Evolutionary conservation across 2,329 filamentous ascomycete genomes (phyloP).

Genomic region (Claviceps monticola): DNA sequence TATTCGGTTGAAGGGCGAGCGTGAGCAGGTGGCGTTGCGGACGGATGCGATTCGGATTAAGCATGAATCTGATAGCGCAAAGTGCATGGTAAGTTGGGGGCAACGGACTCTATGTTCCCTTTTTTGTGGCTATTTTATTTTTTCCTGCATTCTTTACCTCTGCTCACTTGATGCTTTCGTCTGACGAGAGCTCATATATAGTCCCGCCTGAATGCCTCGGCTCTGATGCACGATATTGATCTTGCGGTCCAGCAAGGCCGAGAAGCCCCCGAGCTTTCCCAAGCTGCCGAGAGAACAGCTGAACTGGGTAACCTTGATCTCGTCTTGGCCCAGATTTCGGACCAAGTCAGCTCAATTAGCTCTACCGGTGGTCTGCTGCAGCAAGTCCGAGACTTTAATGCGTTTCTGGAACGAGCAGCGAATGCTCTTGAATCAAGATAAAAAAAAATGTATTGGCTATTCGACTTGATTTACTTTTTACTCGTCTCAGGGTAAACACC

Average conservation of each 20-base stretch:
- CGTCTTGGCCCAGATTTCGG: conserved; percentile 37
- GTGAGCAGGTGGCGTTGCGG: conserved; percentile 46
- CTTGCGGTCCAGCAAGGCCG: conserved; percentile 38
- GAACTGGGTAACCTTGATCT: conserved; percentile 45
- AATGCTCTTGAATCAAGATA: conserved; percentile 37
- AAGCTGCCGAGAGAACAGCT: conserved; percentile 31
- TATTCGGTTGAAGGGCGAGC: conserved; percentile 42
- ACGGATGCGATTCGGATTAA: conserved; percentile 49
- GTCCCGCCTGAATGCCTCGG: conserved; percentile 40
- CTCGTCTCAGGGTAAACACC: too few species aligned
- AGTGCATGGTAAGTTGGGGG: conserved; percentile 31
- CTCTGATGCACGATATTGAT: conserved; percentile 48
- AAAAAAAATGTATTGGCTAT: background rate
- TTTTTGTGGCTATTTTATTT: background rate
- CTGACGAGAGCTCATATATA: conserved; percentile 2
- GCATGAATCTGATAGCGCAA: conserved; percentile 40
- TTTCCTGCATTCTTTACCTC: background rate
- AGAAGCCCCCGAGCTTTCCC: conserved; percentile 31
- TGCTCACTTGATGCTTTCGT: background rate
- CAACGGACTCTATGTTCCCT: background rate
- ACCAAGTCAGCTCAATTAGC: conserved; percentile 36
- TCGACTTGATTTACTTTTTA: background rate
- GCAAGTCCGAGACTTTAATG: conserved; percentile 48
- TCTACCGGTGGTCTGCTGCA: conserved; percentile 38
- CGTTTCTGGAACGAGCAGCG: conserved; percentile 47